These are phyloP conservation scores for Dactylella cylindrospora DNA, from an alignment of 2,329 filamentous ascomycete species.

Conservation along the genomic window DNA sequence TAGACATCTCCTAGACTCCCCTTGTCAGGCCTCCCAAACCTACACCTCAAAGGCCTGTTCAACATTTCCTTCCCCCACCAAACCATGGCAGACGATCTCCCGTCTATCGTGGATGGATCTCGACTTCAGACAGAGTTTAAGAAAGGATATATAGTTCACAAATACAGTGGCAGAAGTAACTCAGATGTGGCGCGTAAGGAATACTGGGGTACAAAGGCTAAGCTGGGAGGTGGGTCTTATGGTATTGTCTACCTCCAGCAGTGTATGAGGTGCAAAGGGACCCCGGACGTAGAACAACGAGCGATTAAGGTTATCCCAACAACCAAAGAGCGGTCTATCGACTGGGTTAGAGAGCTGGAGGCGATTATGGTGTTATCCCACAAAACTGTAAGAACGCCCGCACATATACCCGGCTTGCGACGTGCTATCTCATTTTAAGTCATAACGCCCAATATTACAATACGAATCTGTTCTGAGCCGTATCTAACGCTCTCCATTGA, in stretches of 20 bases:
- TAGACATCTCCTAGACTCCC: neutral
- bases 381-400: neutral
- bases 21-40: neutral
- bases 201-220: neutral
- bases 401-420: too few species aligned
- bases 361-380: constrained; percentile 10
- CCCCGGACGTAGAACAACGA: neutral
- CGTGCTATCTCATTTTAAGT: too few species aligned
- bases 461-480: too few species aligned
- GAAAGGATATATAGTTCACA: too few species aligned
- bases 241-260: constrained; percentile 1
- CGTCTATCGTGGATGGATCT: constrained; percentile 18
- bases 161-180: too few species aligned
- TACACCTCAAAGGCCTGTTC: constrained; percentile 6
- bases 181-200: neutral
- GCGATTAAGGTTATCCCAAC: constrained; percentile 1
- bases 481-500: too few species aligned
- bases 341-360: constrained; percentile 6
- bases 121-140: constrained; percentile 10
- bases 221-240: neutral
- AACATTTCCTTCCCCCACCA: constrained; percentile 2
- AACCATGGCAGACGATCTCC: constrained; percentile 16
- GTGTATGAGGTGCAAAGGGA: neutral
- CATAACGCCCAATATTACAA: too few species aligned
- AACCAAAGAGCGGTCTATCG: neutral